Evolutionary conservation across 768 basidiomycete genomes (phyloP), one percentile per base, ranked within the genome.

Genomic region (Tubosaeta sp.): DNA sequence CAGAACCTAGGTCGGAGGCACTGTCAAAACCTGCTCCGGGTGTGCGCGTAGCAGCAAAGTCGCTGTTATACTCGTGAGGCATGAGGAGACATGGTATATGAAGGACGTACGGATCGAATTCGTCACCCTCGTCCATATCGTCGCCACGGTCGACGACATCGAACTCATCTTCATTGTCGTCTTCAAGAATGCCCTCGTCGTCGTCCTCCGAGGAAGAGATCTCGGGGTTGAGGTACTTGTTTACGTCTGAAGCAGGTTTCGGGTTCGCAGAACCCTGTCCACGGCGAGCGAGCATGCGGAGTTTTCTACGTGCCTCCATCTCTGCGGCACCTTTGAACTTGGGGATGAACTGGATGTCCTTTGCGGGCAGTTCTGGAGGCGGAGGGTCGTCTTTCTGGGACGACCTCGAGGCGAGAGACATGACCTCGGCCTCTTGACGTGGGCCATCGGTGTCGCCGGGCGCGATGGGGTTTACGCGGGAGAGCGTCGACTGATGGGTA

Each of bases 261-360:
- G 59, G 58, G 17, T 46, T 53, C 2, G 67, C 60, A 4, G 72
- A 62, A 2, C 67, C n/a, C 65, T 77, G 53, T 34, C 68, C 64
- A 14, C 77, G 70, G 12, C 86, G 79, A 5, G 85, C 84, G 37
- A 79, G 80, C 74, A 92, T 80, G 12, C 90, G 77, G 37, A 77
- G 67, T 50, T 77, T 76, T 25, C 91, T 71, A 14, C 89, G 74
- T 5, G 78, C 81, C 56, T 91, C 91, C 89, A 91, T 91, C 65
- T 93, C 88, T n/a, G 82, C 89, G 0, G 86, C 85, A 8, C 87
- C 84, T 58, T 83, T 87, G 72, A 92, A 91, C 46, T 80, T 85
- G 16, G 90, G 90, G 25, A 87, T 74, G 59, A 90, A 91, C 48
- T 77, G 81, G 6, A 77, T 70, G 12, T 71, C 77, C 54, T 80